These are phyloP conservation scores for Jackrogersella minutella DNA, from an alignment of 495 filamentous ascomycete genomes.

Conservation along the genomic window DNA sequence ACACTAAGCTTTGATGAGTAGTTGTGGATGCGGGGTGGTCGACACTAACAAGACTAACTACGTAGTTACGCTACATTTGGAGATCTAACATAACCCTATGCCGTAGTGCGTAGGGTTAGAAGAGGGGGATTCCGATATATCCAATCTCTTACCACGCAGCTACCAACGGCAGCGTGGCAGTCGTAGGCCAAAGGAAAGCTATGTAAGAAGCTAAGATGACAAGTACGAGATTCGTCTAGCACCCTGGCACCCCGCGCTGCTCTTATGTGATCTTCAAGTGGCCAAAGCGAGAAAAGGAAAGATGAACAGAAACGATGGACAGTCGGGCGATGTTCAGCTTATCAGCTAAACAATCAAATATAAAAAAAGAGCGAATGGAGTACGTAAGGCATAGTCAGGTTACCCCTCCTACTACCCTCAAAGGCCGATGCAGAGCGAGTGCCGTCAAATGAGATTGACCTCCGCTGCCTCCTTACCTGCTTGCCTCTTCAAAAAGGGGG, in stretches of 20 bases:
- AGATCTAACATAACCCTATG: conserved; percentile 9
- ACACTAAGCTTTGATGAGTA: conserved; percentile 8
- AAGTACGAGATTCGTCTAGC: conserved; percentile 2
- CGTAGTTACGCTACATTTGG: conserved; percentile 11
- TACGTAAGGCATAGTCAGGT: conserved; percentile 31
- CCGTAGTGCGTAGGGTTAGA: neutral
- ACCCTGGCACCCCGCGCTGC: conserved; percentile 11
- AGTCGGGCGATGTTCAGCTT: conserved; percentile 17
- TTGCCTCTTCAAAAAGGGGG: conserved; percentile 19
- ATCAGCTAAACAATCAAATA: conserved; percentile 10
- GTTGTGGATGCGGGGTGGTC: conserved; percentile 33
- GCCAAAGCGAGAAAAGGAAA: conserved; percentile 26
- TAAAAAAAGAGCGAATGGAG: conserved; percentile 10
- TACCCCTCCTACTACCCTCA: too few relatives aligned
- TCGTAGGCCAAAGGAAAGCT: too few relatives aligned
- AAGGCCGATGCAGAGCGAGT: conserved; percentile 23
- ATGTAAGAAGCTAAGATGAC: too few relatives aligned
- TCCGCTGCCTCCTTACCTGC: too few relatives aligned
- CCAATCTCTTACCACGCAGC: conserved; percentile 23
- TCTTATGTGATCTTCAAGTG: conserved; percentile 28
- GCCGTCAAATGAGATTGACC: conserved; percentile 29
- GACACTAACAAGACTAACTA: conserved; percentile 28
- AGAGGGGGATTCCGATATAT: conserved; percentile 20
- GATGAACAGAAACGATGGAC: conserved; percentile 21
- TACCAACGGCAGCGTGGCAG: too few relatives aligned